phyloP scores from a whole-genome alignment of 352 stramenopile genomes.

The Globisporangium polare region DNA sequence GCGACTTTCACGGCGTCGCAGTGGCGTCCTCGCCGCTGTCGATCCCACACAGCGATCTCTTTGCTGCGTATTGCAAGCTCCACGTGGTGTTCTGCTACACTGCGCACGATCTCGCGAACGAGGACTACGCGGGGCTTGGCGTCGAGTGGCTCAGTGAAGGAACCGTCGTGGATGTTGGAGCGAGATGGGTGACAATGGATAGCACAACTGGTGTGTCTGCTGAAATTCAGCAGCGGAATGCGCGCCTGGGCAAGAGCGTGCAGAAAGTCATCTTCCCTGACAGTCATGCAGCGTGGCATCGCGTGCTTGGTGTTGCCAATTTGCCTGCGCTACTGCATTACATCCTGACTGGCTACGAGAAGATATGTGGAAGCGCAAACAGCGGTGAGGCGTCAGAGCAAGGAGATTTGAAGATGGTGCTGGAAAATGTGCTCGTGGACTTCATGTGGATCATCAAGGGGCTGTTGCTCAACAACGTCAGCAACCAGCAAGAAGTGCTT shows the following conservation, averaged over 20 bases:
- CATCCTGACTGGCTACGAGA: slow-evolving; percentile 49
- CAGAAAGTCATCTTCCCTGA: slow-evolving; percentile 40
- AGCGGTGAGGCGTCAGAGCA: background rate
- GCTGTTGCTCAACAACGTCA: slow-evolving; percentile 47
- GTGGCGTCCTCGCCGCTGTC: slow-evolving; percentile 38
- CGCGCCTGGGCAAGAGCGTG: slow-evolving; percentile 53
- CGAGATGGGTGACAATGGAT: slow-evolving; percentile 69
- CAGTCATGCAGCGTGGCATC: slow-evolving; percentile 45
- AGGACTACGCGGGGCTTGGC: slow-evolving; percentile 53
- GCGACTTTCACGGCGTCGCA: slow-evolving; percentile 45
- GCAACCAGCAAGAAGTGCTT: slow-evolving; percentile 52
- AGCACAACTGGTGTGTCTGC: slow-evolving; percentile 43
- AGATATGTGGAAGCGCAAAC: slow-evolving; percentile 8
- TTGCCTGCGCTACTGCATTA: slow-evolving; percentile 63
- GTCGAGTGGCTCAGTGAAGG: slow-evolving; percentile 76
- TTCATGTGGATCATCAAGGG: slow-evolving; percentile 68
- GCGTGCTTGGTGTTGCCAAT: slow-evolving; percentile 46
- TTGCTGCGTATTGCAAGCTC: slow-evolving; percentile 45
- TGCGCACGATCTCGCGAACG: slow-evolving; percentile 50
- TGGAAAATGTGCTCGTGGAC: slow-evolving; percentile 56
- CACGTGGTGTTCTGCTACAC: slow-evolving; percentile 78
- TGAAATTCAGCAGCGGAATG: slow-evolving; percentile 76
- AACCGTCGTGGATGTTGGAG: slow-evolving; percentile 27
- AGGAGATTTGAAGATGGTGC: slow-evolving; percentile 15
- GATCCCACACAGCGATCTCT: slow-evolving; percentile 33